Evolutionary conservation across 352 stramenopile genomes (phyloP), one percentile per base, ranked within the genome.

Genomic region (Pythium insidiosum): DNA sequence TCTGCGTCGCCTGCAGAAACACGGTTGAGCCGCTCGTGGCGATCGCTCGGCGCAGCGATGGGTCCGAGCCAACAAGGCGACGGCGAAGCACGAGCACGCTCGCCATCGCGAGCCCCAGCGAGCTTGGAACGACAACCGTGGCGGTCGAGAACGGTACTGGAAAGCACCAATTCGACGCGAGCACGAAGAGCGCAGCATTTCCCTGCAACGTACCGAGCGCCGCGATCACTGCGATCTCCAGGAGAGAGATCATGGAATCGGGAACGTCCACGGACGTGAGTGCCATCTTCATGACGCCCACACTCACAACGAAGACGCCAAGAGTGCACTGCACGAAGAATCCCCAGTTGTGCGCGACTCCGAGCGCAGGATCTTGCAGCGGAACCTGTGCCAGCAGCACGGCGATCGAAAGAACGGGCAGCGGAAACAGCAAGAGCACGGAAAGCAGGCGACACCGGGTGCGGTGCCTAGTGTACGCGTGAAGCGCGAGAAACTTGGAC

Each of bases 271-370:
- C 15, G 28, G 28, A 33, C 9, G 9, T 15, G 15, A 33, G 15
- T 9, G 28, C 28, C 9, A 15, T 15, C 9, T 33, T 13, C 28
- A 31, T 35, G n/a, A n/a, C n/a, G n/a, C n/a, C n/a, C n/a, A n/a
- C n/a, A n/a, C n/a, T n/a, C n/a, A n/a, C n/a, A n/a, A n/a, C n/a
- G n/a, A n/a, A n/a, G n/a, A n/a, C n/a, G n/a, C n/a, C n/a, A 23
- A 46, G 21, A 15, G 24, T 46, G 15, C 20, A 46, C 20, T 46
- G 39, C 10, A 34, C 39, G 6, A 46, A 15, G 24, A 46, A 46
- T 15, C 39, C 39, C n/a, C 6, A 23, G 18, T 46, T 46, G 11
- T 46, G 15, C 10, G 19, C 9, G 39, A 46, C 5, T n/a, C 39
- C 39, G 11, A 12, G 39, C 13, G 11, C 6, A 5, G 24, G 39